Evolutionary conservation across 257 asterid species (phyloP), one percentile per base, ranked within the genome.

Genomic region (Petrea volubilis): DNA sequence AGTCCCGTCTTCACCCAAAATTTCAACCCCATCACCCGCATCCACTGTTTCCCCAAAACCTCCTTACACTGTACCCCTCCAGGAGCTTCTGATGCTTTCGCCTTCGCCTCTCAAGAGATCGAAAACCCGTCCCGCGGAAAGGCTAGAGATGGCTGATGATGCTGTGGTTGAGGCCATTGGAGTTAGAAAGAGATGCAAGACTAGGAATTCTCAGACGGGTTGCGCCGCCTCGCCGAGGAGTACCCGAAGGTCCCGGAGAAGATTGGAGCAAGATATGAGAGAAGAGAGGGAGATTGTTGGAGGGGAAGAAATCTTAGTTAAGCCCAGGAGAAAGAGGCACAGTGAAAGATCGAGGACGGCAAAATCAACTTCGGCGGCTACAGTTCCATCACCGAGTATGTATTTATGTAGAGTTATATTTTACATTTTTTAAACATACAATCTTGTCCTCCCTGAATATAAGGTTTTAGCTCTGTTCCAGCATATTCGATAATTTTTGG

Each of bases 311-410:
- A 52, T 73, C 4, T 20, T 77, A 76, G 71, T 65, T 25, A 92
- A 84, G 84, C 83, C 88, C 2, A 87, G 86, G 65, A 92, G 83
- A 86, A 95, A 87, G 80, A 87, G 89, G 80, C 83, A 79, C 0
- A 64, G 77, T 44, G 84, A 84, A 14, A 81, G 81, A 71, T 73
- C 94, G 24, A 82, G 78, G 73, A 87, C 84, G 77, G 91, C 81
- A 43, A 88, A 86, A 79, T 65, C 83, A 29, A 59, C 72, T 55
- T 69, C 82, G 72, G 78, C 77, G 46, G 71, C 79, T 52, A 60
- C 85, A 38, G 58, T 21, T 27, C 78, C 82, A 31, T 73, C 92
- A 14, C 83, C 81, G 64, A 81, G 98, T 91, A 87, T 62, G 90
- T 60, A 64, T 44, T 23, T 9, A 3, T 3, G 6, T 6, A 33